Percentiles rank a stretch among this genome's conserved stretches.
These are phyloP conservation scores for Ceratobasidium sp. DNA, from an alignment of 1,284 basidiomycete genomes.

Conservation along the genomic window DNA sequence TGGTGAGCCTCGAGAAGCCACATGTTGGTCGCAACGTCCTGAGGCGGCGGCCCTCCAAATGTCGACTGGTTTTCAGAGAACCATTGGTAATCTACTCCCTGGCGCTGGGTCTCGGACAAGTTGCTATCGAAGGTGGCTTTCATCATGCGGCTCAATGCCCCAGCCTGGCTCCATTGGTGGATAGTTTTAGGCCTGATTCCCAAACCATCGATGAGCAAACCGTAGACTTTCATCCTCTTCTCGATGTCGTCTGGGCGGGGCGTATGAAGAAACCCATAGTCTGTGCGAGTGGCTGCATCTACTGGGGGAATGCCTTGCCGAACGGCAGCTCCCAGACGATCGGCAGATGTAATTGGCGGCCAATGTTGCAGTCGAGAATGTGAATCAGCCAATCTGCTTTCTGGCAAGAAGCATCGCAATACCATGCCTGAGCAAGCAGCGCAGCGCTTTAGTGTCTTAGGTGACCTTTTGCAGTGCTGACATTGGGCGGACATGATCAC, in stretches of 20 bases:
- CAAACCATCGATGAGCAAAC: conserved; percentile 46
- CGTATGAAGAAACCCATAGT: conserved; percentile 51
- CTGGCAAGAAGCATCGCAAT: conserved; percentile 7
- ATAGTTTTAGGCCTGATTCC: conserved; percentile 47
- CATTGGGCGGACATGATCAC: neutral
- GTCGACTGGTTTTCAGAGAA: neutral
- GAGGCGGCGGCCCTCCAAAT: neutral
- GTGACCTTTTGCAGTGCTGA: neutral
- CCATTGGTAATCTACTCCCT: neutral
- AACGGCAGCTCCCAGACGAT: conserved; percentile 3
- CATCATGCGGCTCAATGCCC: conserved; percentile 51
- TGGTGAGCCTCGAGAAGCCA: neutral
- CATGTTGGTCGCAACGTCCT: neutral
- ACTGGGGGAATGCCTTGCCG: conserved; percentile 47
- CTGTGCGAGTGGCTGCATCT: conserved; percentile 49
- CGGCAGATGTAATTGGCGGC: conserved; percentile 9
- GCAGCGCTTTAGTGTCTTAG: conserved; percentile 9
- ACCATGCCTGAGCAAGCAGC: conserved; percentile 13
- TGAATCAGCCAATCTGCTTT: conserved; percentile 13
- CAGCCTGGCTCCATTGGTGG: conserved; percentile 50
- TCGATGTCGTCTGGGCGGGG: conserved; percentile 38
- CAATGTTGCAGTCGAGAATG: conserved; percentile 8
- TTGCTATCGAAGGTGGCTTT: conserved; percentile 47
- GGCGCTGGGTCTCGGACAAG: conserved; percentile 45
- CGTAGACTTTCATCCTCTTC: conserved; percentile 50